These are phyloP conservation scores for Sclerotinia borealis DNA, from an alignment of 2,329 filamentous ascomycete genomes.

Conservation along the genomic window DNA sequence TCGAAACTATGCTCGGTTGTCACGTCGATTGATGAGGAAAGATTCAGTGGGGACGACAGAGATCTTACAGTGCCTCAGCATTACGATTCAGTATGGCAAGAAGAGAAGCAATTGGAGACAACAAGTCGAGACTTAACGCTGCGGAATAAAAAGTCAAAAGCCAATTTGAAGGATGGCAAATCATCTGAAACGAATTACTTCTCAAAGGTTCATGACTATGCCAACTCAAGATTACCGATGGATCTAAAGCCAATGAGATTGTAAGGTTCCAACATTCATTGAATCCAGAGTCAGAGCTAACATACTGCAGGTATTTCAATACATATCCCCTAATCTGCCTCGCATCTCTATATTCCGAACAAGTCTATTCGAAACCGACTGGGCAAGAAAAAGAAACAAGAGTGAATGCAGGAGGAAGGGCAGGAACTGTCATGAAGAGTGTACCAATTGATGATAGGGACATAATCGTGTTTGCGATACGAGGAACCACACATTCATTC, in stretches of 20 bases:
- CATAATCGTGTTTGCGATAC: constrained; percentile 76
- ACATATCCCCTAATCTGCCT: constrained; percentile 74
- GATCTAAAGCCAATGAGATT: constrained; percentile 62
- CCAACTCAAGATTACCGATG: constrained; percentile 67
- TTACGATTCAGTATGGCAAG: constrained; percentile 18
- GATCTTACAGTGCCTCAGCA: constrained; percentile 38
- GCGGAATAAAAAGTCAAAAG: constrained; percentile 31
- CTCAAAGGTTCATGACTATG: constrained; percentile 71
- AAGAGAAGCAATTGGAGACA: constrained; percentile 19
- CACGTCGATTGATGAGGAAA: constrained; percentile 64
- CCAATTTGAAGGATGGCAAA: constrained; percentile 32
- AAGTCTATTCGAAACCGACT: constrained; percentile 62
- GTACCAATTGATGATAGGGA: constrained; percentile 71
- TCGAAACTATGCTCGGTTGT: constrained; percentile 61
- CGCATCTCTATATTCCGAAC: constrained; percentile 70
- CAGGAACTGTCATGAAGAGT: constrained; percentile 74
- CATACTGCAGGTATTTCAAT: constrained; percentile 52
- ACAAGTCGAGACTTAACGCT: constrained; percentile 16
- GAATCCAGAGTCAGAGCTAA: background rate
- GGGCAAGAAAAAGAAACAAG: constrained; percentile 61
- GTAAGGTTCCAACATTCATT: constrained; percentile 32
- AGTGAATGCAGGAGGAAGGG: constrained; percentile 63
- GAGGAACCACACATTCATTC: constrained; percentile 66
- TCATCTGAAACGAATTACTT: constrained; percentile 51
- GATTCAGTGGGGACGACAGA: constrained; percentile 45